Evolutionary conservation across 441 rosid genomes (phyloP).

Genomic region (Metrosideros polymorpha): DNA sequence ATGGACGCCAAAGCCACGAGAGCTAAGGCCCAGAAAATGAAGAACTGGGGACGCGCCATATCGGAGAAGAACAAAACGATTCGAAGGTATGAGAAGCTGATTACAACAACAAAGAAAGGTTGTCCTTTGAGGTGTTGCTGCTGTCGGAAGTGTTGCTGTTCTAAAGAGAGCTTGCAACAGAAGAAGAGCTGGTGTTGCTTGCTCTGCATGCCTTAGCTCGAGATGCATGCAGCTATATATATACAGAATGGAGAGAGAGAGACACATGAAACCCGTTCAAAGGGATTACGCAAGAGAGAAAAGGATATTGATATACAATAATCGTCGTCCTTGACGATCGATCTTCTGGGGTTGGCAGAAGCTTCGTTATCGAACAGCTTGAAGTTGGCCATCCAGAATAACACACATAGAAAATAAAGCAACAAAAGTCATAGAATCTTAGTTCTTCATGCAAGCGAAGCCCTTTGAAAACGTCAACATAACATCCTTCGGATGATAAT

Average conservation of each 20-base stretch:
- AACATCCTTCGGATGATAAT: neutral
- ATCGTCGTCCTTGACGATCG: neutral
- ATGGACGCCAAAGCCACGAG: slow-evolving; percentile 24
- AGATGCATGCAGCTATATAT: neutral
- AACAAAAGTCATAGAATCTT: neutral
- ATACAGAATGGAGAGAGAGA: neutral
- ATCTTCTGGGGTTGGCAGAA: neutral
- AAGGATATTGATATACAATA: neutral
- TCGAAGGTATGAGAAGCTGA: too few relatives aligned
- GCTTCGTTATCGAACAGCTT: slow-evolving; percentile 11
- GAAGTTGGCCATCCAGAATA: slow-evolving; percentile 11
- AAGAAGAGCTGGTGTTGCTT: neutral
- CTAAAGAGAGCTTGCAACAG: neutral
- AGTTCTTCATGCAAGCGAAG: slow-evolving; percentile 1
- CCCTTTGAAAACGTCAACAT: neutral
- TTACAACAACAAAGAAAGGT: neutral
- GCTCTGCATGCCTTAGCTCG: neutral
- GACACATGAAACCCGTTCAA: neutral
- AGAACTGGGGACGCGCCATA: slow-evolving; percentile 26
- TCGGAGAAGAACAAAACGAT: neutral
- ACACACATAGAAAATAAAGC: neutral
- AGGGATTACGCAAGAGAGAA: neutral
- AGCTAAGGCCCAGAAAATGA: slow-evolving; percentile 20
- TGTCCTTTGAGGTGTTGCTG: neutral
- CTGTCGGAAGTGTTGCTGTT: neutral